Base-by-base conservation (phyloP, 495 filamentous ascomycete species). In the Glonium stellatum region DNA sequence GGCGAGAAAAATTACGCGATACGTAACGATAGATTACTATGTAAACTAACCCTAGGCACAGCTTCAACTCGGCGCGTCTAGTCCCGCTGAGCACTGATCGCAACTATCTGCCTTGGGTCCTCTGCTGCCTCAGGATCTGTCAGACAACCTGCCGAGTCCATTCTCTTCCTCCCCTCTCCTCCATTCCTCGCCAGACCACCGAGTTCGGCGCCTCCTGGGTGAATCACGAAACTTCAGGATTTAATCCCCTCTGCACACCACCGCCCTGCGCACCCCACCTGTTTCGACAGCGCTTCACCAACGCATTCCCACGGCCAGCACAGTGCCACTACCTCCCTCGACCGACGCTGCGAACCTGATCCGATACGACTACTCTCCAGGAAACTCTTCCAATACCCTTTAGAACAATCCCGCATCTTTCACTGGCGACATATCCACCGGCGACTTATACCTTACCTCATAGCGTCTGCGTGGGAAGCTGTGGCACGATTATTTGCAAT, bases 211-310 rank as follows among this genome's bases (percentile, higher is more conserved):
- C 27, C 27, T 31, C 27, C 27, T 31, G 27, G 27, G 27, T 31
- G 19, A 13, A 12, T 51, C 12, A 21, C 48, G 48, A 22, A 47
- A 51, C 25, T 23, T 31, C 48, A 51, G 19, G 21, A 51, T 51
- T n/a, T 51, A 23, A n/a, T 51, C 22, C 25, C 21, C 25, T 13
- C 48, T n/a, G 21, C 39, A 44, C 18, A 44, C 13, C 39, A 44
- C 47, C 18, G 11, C 48, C 21, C 48, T 51, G 48, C 48, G 19
- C 19, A n/a, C 48, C 48, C 48, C 48, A 51, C 48, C 48, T 23
- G 23, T 51, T 51, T 51, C 48, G 48, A 51, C 18, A 25, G 25
- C 48, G 48, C 48, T 44, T 44, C 39, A 44, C 48, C 48, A 51
- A 51, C 48, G 15, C 48, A 51, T 27, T 51, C 19, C 48, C 48